A percentile compares a stretch with the other conserved stretches of the same genome.
phyloP scores from a whole-genome alignment of 495 filamentous ascomycete species.

The Platismatia glauca region DNA sequence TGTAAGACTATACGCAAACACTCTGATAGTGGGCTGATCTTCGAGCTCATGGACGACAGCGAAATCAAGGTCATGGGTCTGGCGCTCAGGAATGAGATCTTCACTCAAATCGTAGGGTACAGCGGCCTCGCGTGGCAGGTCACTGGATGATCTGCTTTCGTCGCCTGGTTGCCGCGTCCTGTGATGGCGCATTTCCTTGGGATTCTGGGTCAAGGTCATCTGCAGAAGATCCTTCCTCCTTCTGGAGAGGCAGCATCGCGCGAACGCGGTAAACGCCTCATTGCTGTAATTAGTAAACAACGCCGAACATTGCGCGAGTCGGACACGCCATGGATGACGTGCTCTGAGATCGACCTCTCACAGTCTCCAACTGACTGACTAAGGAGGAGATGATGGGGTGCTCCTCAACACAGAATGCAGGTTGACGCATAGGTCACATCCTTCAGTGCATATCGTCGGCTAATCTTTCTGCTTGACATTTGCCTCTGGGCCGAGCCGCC shows the following conservation, averaged over 20 bases:
- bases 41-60: conserved; percentile 2
- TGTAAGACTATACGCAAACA: neutral
- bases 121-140: conserved; percentile 25
- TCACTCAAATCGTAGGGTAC: conserved; percentile 26
- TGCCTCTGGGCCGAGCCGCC: neutral
- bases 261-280: neutral
- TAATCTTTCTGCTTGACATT: neutral
- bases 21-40: conserved; percentile 8
- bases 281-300: neutral
- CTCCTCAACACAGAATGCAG: neutral
- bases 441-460: neutral
- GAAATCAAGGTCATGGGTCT: conserved; percentile 15
- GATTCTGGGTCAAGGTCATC: no score
- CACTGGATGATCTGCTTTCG: neutral
- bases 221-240: neutral
- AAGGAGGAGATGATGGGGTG: no score
- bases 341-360: neutral
- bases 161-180: neutral
- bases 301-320: neutral
- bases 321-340: no score
- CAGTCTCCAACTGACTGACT: no score
- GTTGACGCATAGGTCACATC: neutral
- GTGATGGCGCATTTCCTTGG: neutral
- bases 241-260: neutral
- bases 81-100: conserved; percentile 23